Base-by-base conservation (phyloP, 306 rosid genomes). In the Trifolium dubium region DNA sequence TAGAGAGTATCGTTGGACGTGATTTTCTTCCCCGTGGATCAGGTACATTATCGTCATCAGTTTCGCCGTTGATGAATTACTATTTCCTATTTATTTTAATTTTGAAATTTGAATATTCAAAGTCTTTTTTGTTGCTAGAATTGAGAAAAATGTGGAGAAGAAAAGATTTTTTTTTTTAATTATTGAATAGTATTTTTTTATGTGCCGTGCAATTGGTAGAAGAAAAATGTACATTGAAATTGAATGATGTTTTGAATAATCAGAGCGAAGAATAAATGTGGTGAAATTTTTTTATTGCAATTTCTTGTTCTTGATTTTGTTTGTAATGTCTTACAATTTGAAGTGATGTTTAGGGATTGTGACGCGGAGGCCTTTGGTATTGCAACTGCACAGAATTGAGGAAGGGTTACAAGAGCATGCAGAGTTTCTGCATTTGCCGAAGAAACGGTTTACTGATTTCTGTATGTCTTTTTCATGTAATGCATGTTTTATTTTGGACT, bases 11-110 rank as follows among this genome's bases (percentile, higher is more conserved):
- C n/a, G 92, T 91, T 14, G 95, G 95, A 49, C 97, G 92, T 40
- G 97, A 89, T 81, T 89, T 91, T 87, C 97, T 91, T 18, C 97
- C 97, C 2, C 75, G 97, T 47, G 97, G 95, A 64, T 91, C 97
- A 76, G 97, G 97, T 91, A 32, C 10, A 68, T 69, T 50, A 14
- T 54, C 29, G 5, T 56, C 15, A n/a, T 5, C 32, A 14, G 18
- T 28, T 34, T 60, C 12, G 59, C 14, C 1, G 41, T 72, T 60
- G 15, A 10, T 74, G 55, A 6, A 37, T 37, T 70, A 31, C 55
- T 29, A 1, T 34, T 9, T 41, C n/a, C n/a, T 1, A 44, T 6
- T 44, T 44, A 44, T 11, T 44, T 10, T 10, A 3, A 9, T 39
- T 39, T 11, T n/a, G 19, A 12, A 28, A 13, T 60, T 49, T 69